Evolutionary conservation across 2,329 filamentous ascomycete genomes (phyloP).

Genomic region (Talaromyces sp.): DNA sequence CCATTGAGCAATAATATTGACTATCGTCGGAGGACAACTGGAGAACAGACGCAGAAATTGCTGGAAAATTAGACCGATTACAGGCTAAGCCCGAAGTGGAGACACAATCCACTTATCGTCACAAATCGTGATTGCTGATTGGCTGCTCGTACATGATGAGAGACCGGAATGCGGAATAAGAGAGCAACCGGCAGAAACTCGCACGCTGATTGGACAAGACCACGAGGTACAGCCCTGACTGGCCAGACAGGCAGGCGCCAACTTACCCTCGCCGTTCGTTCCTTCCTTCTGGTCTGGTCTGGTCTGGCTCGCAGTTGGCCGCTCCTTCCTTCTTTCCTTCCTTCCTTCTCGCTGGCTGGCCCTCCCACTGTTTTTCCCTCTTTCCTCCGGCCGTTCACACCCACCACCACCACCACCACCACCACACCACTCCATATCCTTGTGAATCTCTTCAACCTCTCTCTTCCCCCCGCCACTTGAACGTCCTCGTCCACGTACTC

Average conservation of each 20-base stretch:
- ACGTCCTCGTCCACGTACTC: too few species aligned
- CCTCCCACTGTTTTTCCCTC: slow-evolving; percentile 6
- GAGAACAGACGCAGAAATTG: neutral
- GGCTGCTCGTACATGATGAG: neutral
- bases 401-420: neutral
- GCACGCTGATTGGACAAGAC: neutral
- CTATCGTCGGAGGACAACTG: neutral
- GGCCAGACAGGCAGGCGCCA: neutral
- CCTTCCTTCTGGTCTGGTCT: neutral
- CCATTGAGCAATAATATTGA: too few species aligned
- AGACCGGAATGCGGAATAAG: slow-evolving; percentile 3
- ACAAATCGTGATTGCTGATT: neutral
- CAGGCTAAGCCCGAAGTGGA: neutral
- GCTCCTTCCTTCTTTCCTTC: slow-evolving; percentile 2
- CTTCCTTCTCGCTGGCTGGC: neutral
- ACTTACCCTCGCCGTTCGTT: neutral
- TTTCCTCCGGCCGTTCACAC: neutral
- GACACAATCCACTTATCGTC: neutral
- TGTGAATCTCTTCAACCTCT: neutral
- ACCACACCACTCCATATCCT: neutral
- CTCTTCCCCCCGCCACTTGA: neutral
- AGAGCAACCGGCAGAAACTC: neutral
- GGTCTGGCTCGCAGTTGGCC: too few species aligned
- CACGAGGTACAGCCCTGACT: neutral
- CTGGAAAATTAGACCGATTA: neutral